Evolutionary conservation across 2,329 filamentous ascomycete species (phyloP).

Genomic region (Aspergillus fructus): DNA sequence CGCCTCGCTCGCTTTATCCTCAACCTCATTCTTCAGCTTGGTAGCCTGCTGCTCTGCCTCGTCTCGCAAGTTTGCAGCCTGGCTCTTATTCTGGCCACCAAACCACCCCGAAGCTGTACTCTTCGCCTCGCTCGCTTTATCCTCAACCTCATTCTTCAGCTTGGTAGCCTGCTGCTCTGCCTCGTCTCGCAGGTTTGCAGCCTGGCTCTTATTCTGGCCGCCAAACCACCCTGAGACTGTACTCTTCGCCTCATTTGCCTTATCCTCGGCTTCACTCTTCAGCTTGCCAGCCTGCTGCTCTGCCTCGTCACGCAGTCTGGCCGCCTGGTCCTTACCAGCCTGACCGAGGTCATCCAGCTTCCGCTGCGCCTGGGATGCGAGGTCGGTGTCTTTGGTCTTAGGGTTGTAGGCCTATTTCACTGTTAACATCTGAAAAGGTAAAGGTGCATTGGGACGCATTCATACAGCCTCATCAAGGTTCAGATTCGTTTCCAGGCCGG

Average conservation of each 20-base stretch:
- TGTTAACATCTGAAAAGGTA: not conserved
- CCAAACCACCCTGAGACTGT: conserved; percentile 86
- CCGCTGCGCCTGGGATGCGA: conserved; percentile 49
- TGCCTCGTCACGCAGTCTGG: conserved; percentile 50
- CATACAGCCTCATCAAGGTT: conserved; percentile 70
- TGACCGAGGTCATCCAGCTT: conserved; percentile 56
- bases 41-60: conserved; percentile 54
- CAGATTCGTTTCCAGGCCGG: conserved; percentile 61
- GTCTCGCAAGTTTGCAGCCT: conserved; percentile 46
- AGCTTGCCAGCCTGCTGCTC: conserved; percentile 59
- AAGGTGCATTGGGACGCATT: conserved; percentile 17
- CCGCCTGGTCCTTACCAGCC: conserved; percentile 59
- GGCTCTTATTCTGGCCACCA: conserved; percentile 51
- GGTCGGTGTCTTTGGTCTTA: conserved; percentile 48
- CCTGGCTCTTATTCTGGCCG: conserved; percentile 44
- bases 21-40: conserved; percentile 77
- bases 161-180: conserved; percentile 57
- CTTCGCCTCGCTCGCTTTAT: conserved; percentile 79
- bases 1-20: conserved; percentile 74
- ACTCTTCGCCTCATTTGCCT: conserved; percentile 78
- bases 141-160: conserved; percentile 78
- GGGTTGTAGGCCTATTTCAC: conserved; percentile 57
- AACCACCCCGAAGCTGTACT: conserved; percentile 84
- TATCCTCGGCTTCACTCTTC: conserved; percentile 77
- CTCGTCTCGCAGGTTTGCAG: conserved; percentile 45